A percentile compares a stretch with the other conserved stretches of the same genome.
Conservation (phyloP, 345 rosid genomes). For the Melaleuca quinquenervia region DNA sequence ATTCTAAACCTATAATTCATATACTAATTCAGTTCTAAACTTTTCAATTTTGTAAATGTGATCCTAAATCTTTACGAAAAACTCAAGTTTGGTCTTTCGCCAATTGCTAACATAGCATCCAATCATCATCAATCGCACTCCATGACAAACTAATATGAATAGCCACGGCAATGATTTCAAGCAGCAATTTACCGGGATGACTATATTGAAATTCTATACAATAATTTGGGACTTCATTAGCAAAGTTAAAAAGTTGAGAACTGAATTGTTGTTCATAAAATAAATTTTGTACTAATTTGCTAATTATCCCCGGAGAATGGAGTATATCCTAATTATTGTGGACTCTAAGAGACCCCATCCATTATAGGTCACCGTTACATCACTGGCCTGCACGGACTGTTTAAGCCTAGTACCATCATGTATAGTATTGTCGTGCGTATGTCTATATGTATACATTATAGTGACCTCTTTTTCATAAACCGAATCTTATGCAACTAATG, state of each 20-base stretch:
- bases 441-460: background rate
- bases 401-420: background rate
- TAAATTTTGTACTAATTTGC: background rate
- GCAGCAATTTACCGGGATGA: accelerated
- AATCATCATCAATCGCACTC: accelerated
- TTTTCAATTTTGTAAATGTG: no score
- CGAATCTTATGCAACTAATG: background rate
- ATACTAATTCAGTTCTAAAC: no score
- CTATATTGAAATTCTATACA: background rate
- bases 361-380: background rate
- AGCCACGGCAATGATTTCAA: accelerated
- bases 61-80: background rate
- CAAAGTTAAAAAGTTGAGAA: background rate
- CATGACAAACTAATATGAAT: background rate
- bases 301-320: background rate
- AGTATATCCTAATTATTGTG: background rate
- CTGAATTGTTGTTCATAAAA: background rate
- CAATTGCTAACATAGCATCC: background rate
- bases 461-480: background rate
- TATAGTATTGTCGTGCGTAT: background rate
- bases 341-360: background rate
- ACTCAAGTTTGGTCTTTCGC: background rate
- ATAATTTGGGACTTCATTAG: background rate
- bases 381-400: background rate
- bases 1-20: no score